Base-by-base conservation (phyloP, 352 stramenopile species). In the Aphanomyces cochlioides region DNA sequence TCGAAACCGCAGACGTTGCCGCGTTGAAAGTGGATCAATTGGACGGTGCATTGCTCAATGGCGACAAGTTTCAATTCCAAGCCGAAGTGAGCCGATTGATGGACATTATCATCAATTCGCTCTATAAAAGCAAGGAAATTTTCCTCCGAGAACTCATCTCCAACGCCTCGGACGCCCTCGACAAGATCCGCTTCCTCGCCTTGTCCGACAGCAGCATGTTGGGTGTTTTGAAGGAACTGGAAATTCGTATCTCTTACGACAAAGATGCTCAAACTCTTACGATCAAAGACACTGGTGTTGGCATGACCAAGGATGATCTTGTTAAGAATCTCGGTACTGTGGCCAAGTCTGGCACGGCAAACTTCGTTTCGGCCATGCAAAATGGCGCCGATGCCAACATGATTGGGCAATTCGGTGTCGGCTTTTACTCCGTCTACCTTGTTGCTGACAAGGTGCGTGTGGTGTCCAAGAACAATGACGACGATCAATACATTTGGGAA, bases 361-460 rank as follows among this genome's bases (percentile, higher is more conserved):
- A 99, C 77, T 99, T 99, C 74, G 87, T 99, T 34, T 97, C 99
- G 75, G 87, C 90, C 36, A 87, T 99, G 75, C 87, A 95, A 60
- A 86, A 85, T 28, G 85, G 82, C 8, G 92, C 75, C 37, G 91
- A 99, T 73, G 85, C 98, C 66, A 93, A 72, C 63, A 88, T 99
- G 73, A 99, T 99, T 75, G 98, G 98, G 58, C 97, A 99, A 85
- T 99, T 99, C 76, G 98, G 98, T 66, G 98, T 99, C 37, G 98
- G 98, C 40, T 99, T 99, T 80, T 99, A 99, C 83, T 99, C 96
- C 10, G 90, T 98, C 36, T 99, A 99, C 82, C 78, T 99, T 17
- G 96, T 99, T 7, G 89, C 95, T 0, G 96, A 99, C 81, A 83
- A 85, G 54, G 94, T 99, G 56, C 89, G 93, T 63, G 97, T 99